These are phyloP conservation scores for Mycena belliarum DNA, from an alignment of 768 basidiomycete genomes.

Conservation along the genomic window DNA sequence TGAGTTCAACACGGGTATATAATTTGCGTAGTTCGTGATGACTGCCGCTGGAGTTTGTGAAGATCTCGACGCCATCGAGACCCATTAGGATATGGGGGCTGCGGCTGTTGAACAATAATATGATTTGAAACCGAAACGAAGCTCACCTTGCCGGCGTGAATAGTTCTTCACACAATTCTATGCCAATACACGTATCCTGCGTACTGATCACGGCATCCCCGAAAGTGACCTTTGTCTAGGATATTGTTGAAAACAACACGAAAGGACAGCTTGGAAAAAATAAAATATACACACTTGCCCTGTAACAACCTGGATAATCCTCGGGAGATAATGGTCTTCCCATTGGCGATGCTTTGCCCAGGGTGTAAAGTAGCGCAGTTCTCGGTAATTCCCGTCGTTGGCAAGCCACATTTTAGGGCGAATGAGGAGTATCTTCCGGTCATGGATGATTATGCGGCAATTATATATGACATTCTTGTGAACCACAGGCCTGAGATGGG, in stretches of 20 bases:
- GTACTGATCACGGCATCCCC: constrained; percentile 96
- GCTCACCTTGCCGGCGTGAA: constrained; percentile 95
- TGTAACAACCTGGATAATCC: constrained; percentile 86
- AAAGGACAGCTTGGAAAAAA: background rate
- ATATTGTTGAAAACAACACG: background rate
- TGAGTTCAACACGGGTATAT: constrained; percentile 86
- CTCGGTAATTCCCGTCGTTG: constrained; percentile 97
- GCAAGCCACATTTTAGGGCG: constrained; percentile 99
- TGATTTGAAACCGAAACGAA: constrained; percentile 15
- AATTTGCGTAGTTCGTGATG: constrained; percentile 99
- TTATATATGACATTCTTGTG: constrained; percentile 99
- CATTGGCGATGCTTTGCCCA: constrained; percentile 89
- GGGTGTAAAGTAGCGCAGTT: constrained; percentile 88
- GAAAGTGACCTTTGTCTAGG: constrained; percentile 85
- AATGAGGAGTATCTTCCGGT: constrained; percentile 88
- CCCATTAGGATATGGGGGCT: constrained; percentile 99
- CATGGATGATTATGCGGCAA: constrained; percentile 86
- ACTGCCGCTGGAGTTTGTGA: constrained; percentile 97
- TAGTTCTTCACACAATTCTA: constrained; percentile 96
- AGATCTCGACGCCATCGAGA: constrained; percentile 97
- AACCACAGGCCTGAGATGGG: constrained; percentile 75
- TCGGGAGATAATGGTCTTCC: constrained; percentile 91
- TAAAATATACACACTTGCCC: constrained; percentile 69
- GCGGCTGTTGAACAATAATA: background rate
- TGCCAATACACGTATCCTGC: constrained; percentile 91